Evolutionary conservation across 768 basidiomycete genomes (phyloP), one percentile per base, ranked within the genome.

Genomic region (Pleurotus tuoliensis): DNA sequence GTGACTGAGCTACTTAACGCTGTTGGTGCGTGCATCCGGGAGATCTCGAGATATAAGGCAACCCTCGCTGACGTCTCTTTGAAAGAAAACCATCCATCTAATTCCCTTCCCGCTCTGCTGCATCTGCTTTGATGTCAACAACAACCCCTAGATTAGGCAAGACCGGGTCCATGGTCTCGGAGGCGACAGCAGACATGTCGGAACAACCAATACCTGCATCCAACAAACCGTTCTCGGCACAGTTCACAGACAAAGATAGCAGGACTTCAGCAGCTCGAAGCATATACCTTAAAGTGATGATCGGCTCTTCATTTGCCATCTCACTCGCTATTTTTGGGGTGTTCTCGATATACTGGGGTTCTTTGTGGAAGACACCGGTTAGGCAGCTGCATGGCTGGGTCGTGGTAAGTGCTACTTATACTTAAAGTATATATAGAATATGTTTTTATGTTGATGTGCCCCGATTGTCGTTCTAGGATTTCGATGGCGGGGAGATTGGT

Each of bases 341-440:
- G 18, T 67, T 86, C 56, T 67, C 82, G 2, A 83, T 87, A 46
- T 86, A 80, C 65, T 87, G 83, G 83, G 74, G 73, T 4, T 62
- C 82, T 9, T 66, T 82, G 3, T 82, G 82, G 69, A 74, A 73
- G 53, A 73, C 73, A 5, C 74, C 67, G 34, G 73, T 58, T 0
- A 66, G 71, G 39, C 76, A 78, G 20, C 62, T 87, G 22, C 63
- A 73, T n/a, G 83, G 81, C 1, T 84, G 77, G 74, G 73, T 87
- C 0, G 78, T 87, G 22, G 84, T 86, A 56, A 50, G 82, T 20
- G 43, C 38, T 2, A 2, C 5, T 4, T 7, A 43, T 37, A 30
- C 13, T 46, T 37, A 22, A 49, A 37, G 24, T 7, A 20, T 1
- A 3, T n/a, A 20, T 47, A 16, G 24, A 43, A 18, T 3, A 7